Evolutionary conservation across 2,329 filamentous ascomycete genomes (phyloP).

Genomic region (Ophiocordyceps camponoti-saundersi): DNA sequence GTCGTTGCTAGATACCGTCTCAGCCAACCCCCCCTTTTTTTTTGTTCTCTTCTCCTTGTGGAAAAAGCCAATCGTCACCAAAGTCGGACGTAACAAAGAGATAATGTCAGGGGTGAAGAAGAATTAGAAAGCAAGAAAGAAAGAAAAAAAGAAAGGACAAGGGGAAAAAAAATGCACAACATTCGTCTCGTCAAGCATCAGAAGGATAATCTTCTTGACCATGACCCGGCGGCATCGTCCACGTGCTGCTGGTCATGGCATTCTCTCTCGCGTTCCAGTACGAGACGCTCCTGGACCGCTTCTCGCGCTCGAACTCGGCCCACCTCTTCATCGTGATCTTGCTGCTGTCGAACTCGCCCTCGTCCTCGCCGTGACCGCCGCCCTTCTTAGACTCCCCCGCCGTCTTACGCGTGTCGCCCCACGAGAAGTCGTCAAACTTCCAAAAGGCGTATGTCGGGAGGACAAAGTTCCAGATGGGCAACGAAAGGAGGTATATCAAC

Average conservation of each 20-base stretch:
- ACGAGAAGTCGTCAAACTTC: slow-evolving; percentile 99
- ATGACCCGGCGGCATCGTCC: slow-evolving; percentile 24
- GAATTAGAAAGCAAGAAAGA: not conserved
- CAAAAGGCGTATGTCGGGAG: slow-evolving; percentile 90
- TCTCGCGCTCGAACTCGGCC: slow-evolving; percentile 78
- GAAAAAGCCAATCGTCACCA: too few relatives aligned
- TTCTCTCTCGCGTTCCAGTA: slow-evolving; percentile 33
- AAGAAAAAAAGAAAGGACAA: not conserved
- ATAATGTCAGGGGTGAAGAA: not conserved
- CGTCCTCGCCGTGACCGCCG: slow-evolving; percentile 65
- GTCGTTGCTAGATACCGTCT: too few relatives aligned
- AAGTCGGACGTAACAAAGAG: too few relatives aligned
- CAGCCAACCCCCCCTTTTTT: too few relatives aligned
- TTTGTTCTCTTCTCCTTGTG: not conserved
- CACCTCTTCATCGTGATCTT: slow-evolving; percentile 99
- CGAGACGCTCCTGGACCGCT: slow-evolving; percentile 30
- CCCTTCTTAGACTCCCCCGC: slow-evolving; percentile 78
- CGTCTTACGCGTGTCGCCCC: slow-evolving; percentile 95
- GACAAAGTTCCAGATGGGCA: slow-evolving; percentile 96
- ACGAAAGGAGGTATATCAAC: slow-evolving; percentile 82
- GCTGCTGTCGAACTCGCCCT: slow-evolving; percentile 94
- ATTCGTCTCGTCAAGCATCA: slow-evolving; percentile 21
- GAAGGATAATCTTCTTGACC: slow-evolving; percentile 39
- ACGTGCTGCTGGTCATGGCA: slow-evolving; percentile 24
- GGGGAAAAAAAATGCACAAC: not conserved